Evolutionary conservation across 805 yeast genomes (phyloP).

Genomic region (Blastobotrys attinorum): DNA sequence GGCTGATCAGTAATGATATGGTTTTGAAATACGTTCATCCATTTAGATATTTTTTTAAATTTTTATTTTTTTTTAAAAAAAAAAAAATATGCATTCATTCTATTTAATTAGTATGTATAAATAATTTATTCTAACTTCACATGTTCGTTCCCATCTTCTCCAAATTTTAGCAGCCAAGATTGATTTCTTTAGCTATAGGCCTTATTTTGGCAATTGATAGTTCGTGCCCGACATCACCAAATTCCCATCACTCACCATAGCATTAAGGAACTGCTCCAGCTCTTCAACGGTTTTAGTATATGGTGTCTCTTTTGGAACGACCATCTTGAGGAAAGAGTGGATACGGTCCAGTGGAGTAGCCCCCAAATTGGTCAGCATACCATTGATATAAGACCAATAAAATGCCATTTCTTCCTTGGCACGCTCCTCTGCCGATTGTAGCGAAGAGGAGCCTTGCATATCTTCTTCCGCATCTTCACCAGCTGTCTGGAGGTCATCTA

Average conservation of each 20-base stretch:
- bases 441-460: constrained; percentile 6
- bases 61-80: too few relatives aligned
- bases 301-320: constrained; percentile 47
- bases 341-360: constrained; percentile 40
- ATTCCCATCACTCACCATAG: constrained; percentile 38
- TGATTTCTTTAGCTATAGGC: too few relatives aligned
- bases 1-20: too few relatives aligned
- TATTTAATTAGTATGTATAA: too few relatives aligned
- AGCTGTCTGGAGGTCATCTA: constrained; percentile 2
- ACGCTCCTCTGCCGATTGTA: constrained; percentile 24
- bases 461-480: constrained; percentile 12
- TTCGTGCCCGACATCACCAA: constrained; percentile 30
- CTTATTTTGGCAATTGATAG: constrained; percentile 27
- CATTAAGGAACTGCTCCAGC: constrained; percentile 35
- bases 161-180: too few relatives aligned
- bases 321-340: constrained; percentile 44
- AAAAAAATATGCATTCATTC: too few relatives aligned
- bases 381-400: constrained; percentile 43
- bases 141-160: too few relatives aligned
- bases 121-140: too few relatives aligned
- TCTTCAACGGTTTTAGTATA: constrained; percentile 34
- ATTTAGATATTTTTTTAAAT: too few relatives aligned
- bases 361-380: constrained; percentile 53
- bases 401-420: constrained; percentile 30
- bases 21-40: too few relatives aligned